Evolutionary conservation across 176 grass and related monocot genomes (phyloP).

Genomic region (Rhynchospora breviuscula): DNA sequence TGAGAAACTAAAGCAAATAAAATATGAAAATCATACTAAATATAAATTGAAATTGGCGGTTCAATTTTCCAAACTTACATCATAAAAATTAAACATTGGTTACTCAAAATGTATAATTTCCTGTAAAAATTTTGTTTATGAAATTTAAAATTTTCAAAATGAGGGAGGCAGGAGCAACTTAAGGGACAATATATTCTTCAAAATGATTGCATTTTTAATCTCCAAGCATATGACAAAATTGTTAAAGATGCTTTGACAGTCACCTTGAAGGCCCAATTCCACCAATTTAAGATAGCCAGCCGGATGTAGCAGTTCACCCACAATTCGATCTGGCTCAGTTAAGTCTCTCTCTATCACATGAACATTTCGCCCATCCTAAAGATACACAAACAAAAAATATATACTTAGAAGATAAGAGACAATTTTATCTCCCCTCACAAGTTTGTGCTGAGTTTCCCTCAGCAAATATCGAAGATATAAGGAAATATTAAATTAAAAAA

Average conservation of each 20-base stretch:
- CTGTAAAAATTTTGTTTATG: no score
- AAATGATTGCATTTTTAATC: not conserved
- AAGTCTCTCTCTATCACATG: slow-evolving; percentile 97
- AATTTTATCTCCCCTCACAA: not conserved
- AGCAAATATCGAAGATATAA: not conserved
- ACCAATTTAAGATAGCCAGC: slow-evolving; percentile 91
- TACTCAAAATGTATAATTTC: no score
- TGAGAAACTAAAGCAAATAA: no score
- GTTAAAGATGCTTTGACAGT: slow-evolving; percentile 3
- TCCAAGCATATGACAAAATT: not conserved
- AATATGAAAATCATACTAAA: no score
- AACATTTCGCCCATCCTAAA: slow-evolving; percentile 74
- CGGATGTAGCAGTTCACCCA: slow-evolving; percentile 91
- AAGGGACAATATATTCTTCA: no score
- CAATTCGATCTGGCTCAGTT: slow-evolving; percentile 90
- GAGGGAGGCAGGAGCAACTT: no score
- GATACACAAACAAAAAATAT: slow-evolving; percentile 24
- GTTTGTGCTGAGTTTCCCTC: not conserved
- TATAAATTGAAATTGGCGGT: no score
- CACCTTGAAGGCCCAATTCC: slow-evolving; percentile 82
- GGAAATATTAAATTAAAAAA: not conserved
- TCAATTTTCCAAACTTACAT: no score
- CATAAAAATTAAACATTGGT: no score
- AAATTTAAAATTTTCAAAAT: no score
- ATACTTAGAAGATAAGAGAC: no score